Evolutionary conservation across 306 rosid genomes (phyloP), one percentile per base, ranked within the genome.

Genomic region (Notholithocarpus densiflorus): DNA sequence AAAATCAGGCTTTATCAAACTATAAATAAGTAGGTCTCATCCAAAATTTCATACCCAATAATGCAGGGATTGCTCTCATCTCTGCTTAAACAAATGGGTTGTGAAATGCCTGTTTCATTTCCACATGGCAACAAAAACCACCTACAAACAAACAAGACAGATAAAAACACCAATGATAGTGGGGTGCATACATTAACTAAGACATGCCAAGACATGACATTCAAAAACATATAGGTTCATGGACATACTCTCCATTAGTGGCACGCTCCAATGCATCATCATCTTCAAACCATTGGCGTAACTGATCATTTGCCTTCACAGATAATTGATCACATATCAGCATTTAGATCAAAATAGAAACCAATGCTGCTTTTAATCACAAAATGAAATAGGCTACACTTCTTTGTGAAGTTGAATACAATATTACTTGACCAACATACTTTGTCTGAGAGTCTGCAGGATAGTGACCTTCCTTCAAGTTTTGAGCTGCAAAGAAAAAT

Each of bases 361-460:
- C 75, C 76, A 68, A 73, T 40, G 64, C n/a, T 72, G 64, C 23
- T 74, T 80, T 56, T 32, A 24, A 70, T 48, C 54, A 51, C 70
- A 69, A 79, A 18, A 5, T 69, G 37, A 59, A 73, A 48, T 69
- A 32, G 75, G 74, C 82, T 43, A 64, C 13, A 19, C 60, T 75
- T 77, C 3, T 79, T 18, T 73, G n/a, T 48, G 68, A 70, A 43
- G 59, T 48, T 71, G 69, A 69, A 71, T 74, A 70, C n/a, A 43
- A 13, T 74, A 56, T 43, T 69, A 52, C 68, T 62, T 77, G 80
- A 74, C 75, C 21, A 27, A 80, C 97, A 82, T 91, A 95, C 99
- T 88, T 86, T 95, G 90, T 95, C 99, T 55, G 99, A 87, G 72
- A 95, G 92, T 89, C 99, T 88, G 90, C 98, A 96, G 73, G 89